Percentiles rank a stretch among this genome's conserved stretches.
Evolutionary conservation across 495 filamentous ascomycete species (phyloP).

Genomic region (Penicillium canescens): DNA sequence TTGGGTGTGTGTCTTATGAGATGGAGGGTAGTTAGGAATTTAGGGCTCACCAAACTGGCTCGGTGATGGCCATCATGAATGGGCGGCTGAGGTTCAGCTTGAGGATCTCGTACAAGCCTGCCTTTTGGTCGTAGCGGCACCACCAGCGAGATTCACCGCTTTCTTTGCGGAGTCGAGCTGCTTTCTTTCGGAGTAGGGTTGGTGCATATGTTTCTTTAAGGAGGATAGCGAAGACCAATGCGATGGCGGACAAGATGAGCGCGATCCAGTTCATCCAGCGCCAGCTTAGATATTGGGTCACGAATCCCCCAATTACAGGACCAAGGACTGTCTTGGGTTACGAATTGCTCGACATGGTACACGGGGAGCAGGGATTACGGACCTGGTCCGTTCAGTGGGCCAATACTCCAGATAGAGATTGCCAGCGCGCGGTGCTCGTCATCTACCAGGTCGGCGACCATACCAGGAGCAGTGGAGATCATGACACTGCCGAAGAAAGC

Average conservation of each 20-base stretch:
- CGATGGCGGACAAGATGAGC: slow-evolving; percentile 64
- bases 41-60: slow-evolving; percentile 70
- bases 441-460: slow-evolving; percentile 74
- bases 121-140: slow-evolving; percentile 71
- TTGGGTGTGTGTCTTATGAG: not conserved
- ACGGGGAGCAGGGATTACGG: not conserved
- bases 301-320: slow-evolving; percentile 73
- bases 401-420: slow-evolving; percentile 75
- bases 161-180: slow-evolving; percentile 67
- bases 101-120: slow-evolving; percentile 54
- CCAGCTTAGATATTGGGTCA: slow-evolving; percentile 74
- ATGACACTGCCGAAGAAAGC: slow-evolving; percentile 80
- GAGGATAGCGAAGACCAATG: slow-evolving; percentile 49
- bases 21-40: not conserved
- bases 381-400: slow-evolving; percentile 74
- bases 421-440: slow-evolving; percentile 69
- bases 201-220: slow-evolving; percentile 81
- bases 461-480: slow-evolving; percentile 80
- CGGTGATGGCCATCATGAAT: slow-evolving; percentile 73
- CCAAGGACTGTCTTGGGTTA: slow-evolving; percentile 28
- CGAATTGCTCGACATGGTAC: not conserved
- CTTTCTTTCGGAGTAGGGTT: slow-evolving; percentile 66
- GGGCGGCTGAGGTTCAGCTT: slow-evolving; percentile 74
- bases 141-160: slow-evolving; percentile 75
- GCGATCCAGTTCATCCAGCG: slow-evolving; percentile 82